Percentiles rank a stretch among this genome's conserved stretches.
Evolutionary conservation across 257 asterid species (phyloP).

Genomic region (Nicotiana sylvestris): DNA sequence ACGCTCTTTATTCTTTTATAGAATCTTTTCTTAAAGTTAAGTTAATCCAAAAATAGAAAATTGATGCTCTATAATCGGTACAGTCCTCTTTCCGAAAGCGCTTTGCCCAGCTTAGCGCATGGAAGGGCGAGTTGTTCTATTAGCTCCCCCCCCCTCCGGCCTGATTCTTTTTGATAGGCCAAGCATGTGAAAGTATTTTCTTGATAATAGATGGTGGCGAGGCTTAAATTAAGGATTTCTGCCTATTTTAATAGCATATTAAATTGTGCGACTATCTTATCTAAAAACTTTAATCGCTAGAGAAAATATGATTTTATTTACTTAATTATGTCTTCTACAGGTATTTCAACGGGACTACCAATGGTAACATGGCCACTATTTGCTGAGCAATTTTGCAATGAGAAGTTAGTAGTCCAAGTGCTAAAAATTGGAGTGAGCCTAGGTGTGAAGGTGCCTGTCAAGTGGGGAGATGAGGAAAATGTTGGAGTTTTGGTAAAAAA

Average conservation of each 20-base stretch:
- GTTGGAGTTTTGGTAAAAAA: constrained; percentile 32
- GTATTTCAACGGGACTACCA: constrained; percentile 22
- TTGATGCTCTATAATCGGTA: constrained; percentile 27
- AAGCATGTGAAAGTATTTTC: too few relatives aligned
- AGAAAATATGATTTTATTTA: constrained; percentile 9
- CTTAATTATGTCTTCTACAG: constrained; percentile 25
- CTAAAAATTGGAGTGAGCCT: constrained; percentile 29
- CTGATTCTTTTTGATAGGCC: too few relatives aligned
- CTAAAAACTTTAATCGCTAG: not conserved
- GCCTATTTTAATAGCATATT: too few relatives aligned
- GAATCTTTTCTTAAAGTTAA: too few relatives aligned
- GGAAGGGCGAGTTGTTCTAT: too few relatives aligned
- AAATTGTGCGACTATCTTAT: too few relatives aligned
- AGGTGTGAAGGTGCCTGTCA: constrained; percentile 30
- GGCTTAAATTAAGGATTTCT: too few relatives aligned
- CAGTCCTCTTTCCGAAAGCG: constrained; percentile 18
- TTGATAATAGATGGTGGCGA: too few relatives aligned
- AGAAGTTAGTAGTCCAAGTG: constrained; percentile 28
- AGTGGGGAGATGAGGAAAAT: constrained; percentile 47
- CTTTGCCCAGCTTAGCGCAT: too few relatives aligned
- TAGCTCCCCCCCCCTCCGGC: too few relatives aligned
- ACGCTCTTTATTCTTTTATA: too few relatives aligned
- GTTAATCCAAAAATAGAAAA: too few relatives aligned
- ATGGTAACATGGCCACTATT: constrained; percentile 49
- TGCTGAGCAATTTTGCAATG: constrained; percentile 42